phyloP scores from a whole-genome alignment of 805 yeast genomes.

The Metschnikowia kunwiensis region DNA sequence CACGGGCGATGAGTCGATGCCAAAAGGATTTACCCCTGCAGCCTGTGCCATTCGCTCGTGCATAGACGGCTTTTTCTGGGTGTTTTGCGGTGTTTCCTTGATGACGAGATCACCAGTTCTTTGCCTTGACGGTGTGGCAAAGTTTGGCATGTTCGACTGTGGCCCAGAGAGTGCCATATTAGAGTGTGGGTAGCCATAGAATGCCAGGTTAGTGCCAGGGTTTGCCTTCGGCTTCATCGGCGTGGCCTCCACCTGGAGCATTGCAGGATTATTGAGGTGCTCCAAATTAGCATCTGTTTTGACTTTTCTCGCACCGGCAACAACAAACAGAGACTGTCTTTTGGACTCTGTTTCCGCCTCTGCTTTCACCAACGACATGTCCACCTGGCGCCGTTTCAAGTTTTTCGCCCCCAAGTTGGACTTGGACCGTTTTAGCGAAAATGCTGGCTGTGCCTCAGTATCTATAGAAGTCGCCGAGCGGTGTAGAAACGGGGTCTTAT shows the following conservation, averaged over 20 bases:
- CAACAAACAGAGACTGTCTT: conserved; percentile 23
- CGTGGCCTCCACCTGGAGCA: conserved; percentile 28
- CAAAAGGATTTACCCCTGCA: neutral
- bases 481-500: conserved; percentile 15
- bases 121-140: conserved; percentile 16
- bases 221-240: conserved; percentile 20
- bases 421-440: conserved; percentile 37
- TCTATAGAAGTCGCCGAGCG: conserved; percentile 21
- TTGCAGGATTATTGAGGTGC: conserved; percentile 18
- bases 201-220: too few species aligned
- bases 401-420: conserved; percentile 39
- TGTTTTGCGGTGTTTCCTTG: conserved; percentile 11
- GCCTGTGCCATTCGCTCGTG: conserved; percentile 5
- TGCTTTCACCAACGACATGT: conserved; percentile 24
- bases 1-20: conserved; percentile 10
- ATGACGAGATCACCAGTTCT: conserved; percentile 6
- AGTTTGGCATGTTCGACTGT: conserved; percentile 9
- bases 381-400: conserved; percentile 40
- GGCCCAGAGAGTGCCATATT: neutral
- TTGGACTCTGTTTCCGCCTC: conserved; percentile 8
- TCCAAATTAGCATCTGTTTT: conserved; percentile 7
- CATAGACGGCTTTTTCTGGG: conserved; percentile 1
- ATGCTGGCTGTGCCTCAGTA: conserved; percentile 29
- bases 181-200: too few species aligned
- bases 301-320: conserved; percentile 26